Evolutionary conservation across 371 early-diverging fungal species (phyloP).

Genomic region (Basidiobolus meristosporus): DNA sequence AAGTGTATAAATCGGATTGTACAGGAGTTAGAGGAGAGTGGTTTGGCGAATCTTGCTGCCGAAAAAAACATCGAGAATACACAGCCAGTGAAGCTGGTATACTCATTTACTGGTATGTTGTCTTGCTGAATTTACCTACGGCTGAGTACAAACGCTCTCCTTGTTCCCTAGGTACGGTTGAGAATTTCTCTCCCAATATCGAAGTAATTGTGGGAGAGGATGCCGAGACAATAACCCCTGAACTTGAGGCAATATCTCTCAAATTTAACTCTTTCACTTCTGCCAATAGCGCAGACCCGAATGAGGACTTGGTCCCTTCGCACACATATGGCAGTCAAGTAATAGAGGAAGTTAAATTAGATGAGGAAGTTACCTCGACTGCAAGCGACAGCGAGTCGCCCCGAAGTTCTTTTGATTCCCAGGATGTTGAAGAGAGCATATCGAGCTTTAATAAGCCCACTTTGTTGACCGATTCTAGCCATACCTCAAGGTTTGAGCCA

Average conservation of each 20-base stretch:
- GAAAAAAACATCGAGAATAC: neutral
- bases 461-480: too few relatives aligned
- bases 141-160: neutral
- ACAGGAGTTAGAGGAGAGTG: constrained; percentile 32
- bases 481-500: too few relatives aligned
- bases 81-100: neutral
- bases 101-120: neutral
- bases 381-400: too few relatives aligned
- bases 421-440: too few relatives aligned
- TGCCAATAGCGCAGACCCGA: too few relatives aligned
- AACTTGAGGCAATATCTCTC: neutral
- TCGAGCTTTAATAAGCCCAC: too few relatives aligned
- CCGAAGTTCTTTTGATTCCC: too few relatives aligned
- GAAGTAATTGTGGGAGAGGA: neutral
- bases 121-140: too few relatives aligned
- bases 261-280: neutral
- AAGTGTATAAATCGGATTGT: constrained; percentile 40
- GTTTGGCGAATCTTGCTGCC: constrained; percentile 17
- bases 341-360: too few relatives aligned
- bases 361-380: too few relatives aligned
- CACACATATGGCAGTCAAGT: too few relatives aligned
- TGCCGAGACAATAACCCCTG: neutral
- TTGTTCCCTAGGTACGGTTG: neutral
- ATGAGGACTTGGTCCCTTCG: too few relatives aligned
- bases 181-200: neutral